These are phyloP conservation scores for Sphagnurus paluster DNA, from an alignment of 1,284 basidiomycete species.

Conservation along the genomic window DNA sequence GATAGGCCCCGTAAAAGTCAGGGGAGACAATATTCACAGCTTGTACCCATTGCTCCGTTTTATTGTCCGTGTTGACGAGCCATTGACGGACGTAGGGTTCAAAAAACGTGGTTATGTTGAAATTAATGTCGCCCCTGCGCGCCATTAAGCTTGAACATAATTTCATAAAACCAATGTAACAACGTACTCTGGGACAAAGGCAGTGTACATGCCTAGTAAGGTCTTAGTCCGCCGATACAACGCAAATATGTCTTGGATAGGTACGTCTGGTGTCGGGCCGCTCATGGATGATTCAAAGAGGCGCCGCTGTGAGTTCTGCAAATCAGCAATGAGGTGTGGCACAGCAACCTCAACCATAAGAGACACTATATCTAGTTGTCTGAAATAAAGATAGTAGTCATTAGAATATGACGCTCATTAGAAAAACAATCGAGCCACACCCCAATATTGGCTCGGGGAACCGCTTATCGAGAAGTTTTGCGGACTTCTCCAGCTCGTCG, in stretches of 20 bases:
- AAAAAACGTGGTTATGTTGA: slow-evolving; percentile 78
- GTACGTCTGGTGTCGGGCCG: slow-evolving; percentile 74
- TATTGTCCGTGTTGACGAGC: slow-evolving; percentile 87
- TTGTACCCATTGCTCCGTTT: slow-evolving; percentile 94
- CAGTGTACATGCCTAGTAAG: slow-evolving; percentile 75
- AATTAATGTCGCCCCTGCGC: slow-evolving; percentile 55
- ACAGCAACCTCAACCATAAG: slow-evolving; percentile 74
- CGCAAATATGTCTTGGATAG: slow-evolving; percentile 86
- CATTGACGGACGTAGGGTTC: slow-evolving; percentile 89
- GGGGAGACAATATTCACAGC: slow-evolving; percentile 53
- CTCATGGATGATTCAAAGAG: slow-evolving; percentile 79
- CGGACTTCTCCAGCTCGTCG: slow-evolving; percentile 85
- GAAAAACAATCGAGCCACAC: slow-evolving; percentile 38
- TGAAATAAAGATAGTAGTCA: slow-evolving; percentile 29
- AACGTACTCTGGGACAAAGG: slow-evolving; percentile 78
- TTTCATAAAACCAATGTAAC: background rate
- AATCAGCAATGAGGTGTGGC: slow-evolving; percentile 75
- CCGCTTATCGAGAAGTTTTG: slow-evolving; percentile 81
- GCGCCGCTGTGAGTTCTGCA: slow-evolving; percentile 71
- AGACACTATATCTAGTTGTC: slow-evolving; percentile 79
- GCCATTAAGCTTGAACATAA: slow-evolving; percentile 4
- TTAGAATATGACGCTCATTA: background rate
- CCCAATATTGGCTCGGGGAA: slow-evolving; percentile 83
- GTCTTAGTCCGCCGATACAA: slow-evolving; percentile 79
- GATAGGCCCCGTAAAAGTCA: no score